Conservation (phyloP, 176 grass and related monocot species). For the Calamus simplicifolius region DNA sequence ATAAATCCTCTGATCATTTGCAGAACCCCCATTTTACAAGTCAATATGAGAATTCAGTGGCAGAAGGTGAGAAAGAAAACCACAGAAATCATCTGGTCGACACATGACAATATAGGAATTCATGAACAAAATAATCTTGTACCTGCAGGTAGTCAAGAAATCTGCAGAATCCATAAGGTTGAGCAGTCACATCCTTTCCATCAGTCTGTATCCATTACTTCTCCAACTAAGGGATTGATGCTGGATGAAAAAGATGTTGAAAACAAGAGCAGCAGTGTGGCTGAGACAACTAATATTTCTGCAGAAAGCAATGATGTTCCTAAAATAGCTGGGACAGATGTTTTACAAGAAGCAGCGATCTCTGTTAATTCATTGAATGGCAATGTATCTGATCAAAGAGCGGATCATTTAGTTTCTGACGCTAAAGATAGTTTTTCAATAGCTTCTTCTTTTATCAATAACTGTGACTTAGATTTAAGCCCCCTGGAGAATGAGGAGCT, state of each 20-base stretch:
- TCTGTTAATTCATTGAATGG: not conserved
- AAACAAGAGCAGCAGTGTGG: not conserved
- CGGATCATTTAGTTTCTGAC: conserved; percentile 10
- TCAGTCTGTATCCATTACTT: conserved; percentile 21
- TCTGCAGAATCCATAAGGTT: not conserved
- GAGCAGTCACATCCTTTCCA: conserved; percentile 2
- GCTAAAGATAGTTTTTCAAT: not conserved
- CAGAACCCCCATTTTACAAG: conserved; percentile 17
- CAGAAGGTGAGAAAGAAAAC: conserved; percentile 14
- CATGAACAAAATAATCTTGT: conserved; percentile 16
- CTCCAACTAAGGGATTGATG: conserved; percentile 8
- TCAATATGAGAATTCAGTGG: conserved; percentile 18
- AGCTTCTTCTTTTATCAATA: conserved; percentile 6
- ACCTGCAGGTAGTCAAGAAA: conserved; percentile 16
- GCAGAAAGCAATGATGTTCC: conserved; percentile 11
- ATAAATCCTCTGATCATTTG: conserved; percentile 21
- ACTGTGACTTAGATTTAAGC: conserved; percentile 11
- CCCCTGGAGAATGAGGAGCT: conserved; percentile 13
- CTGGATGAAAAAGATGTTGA: not conserved
- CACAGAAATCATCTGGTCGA: conserved; percentile 17
- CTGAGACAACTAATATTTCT: conserved; percentile 20
- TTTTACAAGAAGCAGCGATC: conserved; percentile 24
- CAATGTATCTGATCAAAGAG: conserved; percentile 4
- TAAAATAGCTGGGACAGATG: conserved; percentile 15
- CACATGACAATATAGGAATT: not conserved